These are phyloP conservation scores for Aspergillus texensis DNA, from an alignment of 2,329 filamentous ascomycete genomes.

Conservation along the genomic window DNA sequence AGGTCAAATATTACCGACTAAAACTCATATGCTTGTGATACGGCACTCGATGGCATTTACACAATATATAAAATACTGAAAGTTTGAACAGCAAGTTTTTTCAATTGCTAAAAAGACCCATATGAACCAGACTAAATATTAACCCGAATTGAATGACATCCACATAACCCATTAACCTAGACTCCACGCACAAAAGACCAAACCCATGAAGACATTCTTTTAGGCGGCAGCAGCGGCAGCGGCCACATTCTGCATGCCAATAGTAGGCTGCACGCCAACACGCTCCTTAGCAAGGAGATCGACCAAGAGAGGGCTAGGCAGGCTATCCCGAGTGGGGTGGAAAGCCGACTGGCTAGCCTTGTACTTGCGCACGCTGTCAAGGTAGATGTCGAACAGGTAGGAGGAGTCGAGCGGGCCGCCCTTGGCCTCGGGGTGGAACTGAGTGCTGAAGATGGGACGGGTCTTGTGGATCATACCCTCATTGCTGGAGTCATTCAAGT, in stretches of 20 bases:
- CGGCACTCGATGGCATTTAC: not conserved
- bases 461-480: slow-evolving; percentile 97
- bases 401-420: slow-evolving; percentile 94
- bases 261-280: slow-evolving; percentile 79
- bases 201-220: slow-evolving; percentile 7
- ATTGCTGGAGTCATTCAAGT: slow-evolving; percentile 96
- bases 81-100: not conserved
- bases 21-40: not conserved
- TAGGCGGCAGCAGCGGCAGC: slow-evolving; percentile 30
- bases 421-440: slow-evolving; percentile 99
- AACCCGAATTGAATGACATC: slow-evolving; percentile 2
- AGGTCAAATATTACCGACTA: not conserved
- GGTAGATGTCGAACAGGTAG: slow-evolving; percentile 95
- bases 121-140: slow-evolving; percentile 11
- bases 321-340: slow-evolving; percentile 75
- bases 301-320: slow-evolving; percentile 82
- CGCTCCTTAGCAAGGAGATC: slow-evolving; percentile 93
- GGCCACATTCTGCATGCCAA: slow-evolving; percentile 53
- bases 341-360: slow-evolving; percentile 78
- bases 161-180: slow-evolving; percentile 16
- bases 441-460: slow-evolving; percentile 95
- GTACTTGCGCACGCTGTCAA: slow-evolving; percentile 85
- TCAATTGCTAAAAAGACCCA: not conserved
- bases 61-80: not conserved
- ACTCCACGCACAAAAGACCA: slow-evolving; percentile 17